These are phyloP conservation scores for Komagataella pseudopastoris DNA, from an alignment of 805 yeast genomes.

Conservation along the genomic window DNA sequence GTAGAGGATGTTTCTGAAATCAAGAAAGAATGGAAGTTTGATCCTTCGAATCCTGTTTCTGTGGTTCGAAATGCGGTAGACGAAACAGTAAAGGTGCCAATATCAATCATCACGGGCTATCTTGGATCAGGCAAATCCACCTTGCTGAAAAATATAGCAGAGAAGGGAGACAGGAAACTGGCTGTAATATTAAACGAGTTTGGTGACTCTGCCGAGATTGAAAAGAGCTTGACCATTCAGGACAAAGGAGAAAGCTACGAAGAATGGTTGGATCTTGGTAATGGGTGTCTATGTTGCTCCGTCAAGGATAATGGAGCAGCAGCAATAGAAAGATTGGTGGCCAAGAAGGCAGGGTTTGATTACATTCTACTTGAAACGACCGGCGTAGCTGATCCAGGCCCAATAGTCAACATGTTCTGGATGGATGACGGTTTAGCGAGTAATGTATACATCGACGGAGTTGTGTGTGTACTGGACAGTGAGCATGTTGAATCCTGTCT, in stretches of 20 bases:
- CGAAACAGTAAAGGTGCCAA: conserved; percentile 46
- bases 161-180: conserved; percentile 53
- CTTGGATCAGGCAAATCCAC: conserved; percentile 93
- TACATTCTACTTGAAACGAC: conserved; percentile 90
- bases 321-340: conserved; percentile 82
- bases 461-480: conserved; percentile 75
- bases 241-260: conserved; percentile 43
- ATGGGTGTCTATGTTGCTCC: conserved; percentile 94
- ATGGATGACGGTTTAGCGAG: conserved; percentile 80
- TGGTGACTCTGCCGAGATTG: conserved; percentile 85
- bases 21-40: not conserved
- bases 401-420: conserved; percentile 97
- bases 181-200: conserved; percentile 90
- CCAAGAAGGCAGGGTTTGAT: conserved; percentile 57
- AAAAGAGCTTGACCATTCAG: conserved; percentile 66
- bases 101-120: conserved; percentile 89
- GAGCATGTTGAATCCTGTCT: conserved; percentile 52
- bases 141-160: conserved; percentile 59
- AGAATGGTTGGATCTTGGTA: conserved; percentile 94
- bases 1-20: conserved; percentile 10
- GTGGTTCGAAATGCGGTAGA: not conserved
- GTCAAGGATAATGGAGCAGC: conserved; percentile 90
- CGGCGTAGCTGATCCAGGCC: conserved; percentile 96
- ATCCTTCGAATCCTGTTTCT: not conserved
- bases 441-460: conserved; percentile 81